phyloP scores from a whole-genome alignment of 768 basidiomycete species.

The Dioszegia aurantiaca region DNA sequence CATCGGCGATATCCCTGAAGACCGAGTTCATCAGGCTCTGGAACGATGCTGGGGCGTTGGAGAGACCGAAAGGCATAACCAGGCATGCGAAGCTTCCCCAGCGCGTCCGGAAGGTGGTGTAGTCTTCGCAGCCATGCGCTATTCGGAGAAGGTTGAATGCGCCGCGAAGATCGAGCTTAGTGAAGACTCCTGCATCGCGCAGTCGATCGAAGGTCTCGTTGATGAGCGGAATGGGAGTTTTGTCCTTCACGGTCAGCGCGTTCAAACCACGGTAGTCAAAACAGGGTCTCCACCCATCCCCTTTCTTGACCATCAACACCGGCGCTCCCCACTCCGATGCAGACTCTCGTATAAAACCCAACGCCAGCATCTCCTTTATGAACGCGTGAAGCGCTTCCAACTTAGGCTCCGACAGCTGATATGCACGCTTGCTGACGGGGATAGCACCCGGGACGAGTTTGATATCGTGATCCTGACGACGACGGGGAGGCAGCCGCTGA shows the following conservation, averaged over 20 bases:
- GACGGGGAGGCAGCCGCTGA: no score
- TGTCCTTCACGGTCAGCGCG: conserved; percentile 20
- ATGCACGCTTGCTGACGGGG: not conserved
- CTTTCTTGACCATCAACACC: conserved; percentile 15
- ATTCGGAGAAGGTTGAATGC: conserved; percentile 36
- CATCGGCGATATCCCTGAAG: conserved; percentile 33
- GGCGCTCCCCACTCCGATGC: conserved; percentile 18
- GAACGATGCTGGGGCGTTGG: conserved; percentile 30
- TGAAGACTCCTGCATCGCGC: conserved; percentile 21
- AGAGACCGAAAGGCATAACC: conserved; percentile 38
- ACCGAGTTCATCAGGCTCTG: conserved; percentile 29
- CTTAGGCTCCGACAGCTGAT: not conserved
- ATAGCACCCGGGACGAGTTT: not conserved
- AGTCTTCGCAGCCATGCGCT: not conserved
- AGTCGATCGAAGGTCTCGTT: conserved; percentile 20
- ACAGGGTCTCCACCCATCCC: conserved; percentile 6
- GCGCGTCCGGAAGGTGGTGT: conserved; percentile 5
- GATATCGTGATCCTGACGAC: not conserved
- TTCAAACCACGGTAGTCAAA: conserved; percentile 16
- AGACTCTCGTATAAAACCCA: not conserved
- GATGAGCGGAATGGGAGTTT: conserved; percentile 30
- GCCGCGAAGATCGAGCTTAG: conserved; percentile 41
- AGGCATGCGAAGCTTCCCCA: conserved; percentile 22
- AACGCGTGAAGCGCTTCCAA: not conserved
- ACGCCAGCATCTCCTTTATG: not conserved